A percentile compares a stretch with the other conserved stretches of the same genome.
These are phyloP conservation scores for Tuber microsphaerosporum DNA, from an alignment of 495 filamentous ascomycete genomes.

Conservation along the genomic window DNA sequence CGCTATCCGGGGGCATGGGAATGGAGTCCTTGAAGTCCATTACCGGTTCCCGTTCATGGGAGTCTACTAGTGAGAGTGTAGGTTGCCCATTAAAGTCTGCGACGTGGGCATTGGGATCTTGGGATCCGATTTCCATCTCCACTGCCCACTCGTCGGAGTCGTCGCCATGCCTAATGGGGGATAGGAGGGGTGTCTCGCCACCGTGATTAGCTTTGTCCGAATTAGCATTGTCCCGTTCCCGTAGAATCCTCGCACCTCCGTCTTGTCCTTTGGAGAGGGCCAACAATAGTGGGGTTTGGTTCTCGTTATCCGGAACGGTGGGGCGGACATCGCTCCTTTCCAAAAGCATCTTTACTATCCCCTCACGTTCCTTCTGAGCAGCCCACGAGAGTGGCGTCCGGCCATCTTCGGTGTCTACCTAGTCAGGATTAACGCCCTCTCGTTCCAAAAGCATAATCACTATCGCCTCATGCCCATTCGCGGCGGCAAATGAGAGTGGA, in stretches of 20 bases:
- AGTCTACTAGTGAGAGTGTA: background rate
- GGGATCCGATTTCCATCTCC: background rate
- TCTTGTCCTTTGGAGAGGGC: background rate
- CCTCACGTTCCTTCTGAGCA: too few relatives aligned
- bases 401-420: too few relatives aligned
- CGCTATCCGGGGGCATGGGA: background rate
- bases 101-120: background rate
- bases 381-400: too few relatives aligned
- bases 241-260: background rate
- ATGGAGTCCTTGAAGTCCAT: background rate
- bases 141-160: background rate
- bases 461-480: background rate
- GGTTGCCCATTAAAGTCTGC: background rate
- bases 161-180: background rate
- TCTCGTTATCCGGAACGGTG: background rate
- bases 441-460: background rate
- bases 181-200: too few relatives aligned
- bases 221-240: background rate
- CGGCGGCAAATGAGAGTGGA: background rate
- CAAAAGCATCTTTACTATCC: background rate
- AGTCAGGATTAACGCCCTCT: too few relatives aligned
- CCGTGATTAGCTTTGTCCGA: too few relatives aligned
- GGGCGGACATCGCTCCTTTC: background rate
- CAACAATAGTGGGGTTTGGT: background rate
- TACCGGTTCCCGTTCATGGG: background rate